Base-by-base conservation (phyloP, 1,284 basidiomycete genomes). In the Ganoderma meredithae region DNA sequence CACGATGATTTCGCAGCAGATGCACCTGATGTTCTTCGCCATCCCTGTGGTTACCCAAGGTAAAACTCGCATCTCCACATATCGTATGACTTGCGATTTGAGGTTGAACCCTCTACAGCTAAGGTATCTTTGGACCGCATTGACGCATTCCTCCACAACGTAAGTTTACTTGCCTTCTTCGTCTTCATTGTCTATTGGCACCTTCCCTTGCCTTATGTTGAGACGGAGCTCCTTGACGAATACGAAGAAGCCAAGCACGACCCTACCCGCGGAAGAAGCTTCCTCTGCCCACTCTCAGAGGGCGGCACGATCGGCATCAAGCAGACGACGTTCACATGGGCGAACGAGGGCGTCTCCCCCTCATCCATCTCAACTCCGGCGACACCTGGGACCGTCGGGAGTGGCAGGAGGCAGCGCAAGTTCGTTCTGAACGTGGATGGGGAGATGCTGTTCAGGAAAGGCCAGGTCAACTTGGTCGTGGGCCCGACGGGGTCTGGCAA, bases 401-500 rank as follows among this genome's bases (percentile, higher is more conserved):
- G n/a, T 66, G n/a, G 64, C 9, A 72, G 72, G 7, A 68, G 74
- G 40, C 68, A 71, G 2, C 74, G 80, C 55, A 81, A 80, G 71
- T 89, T 88, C 79, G 78, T 77, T 15, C 80, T 90, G 15, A 76
- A 77, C 0, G 79, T 89, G 44, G 82, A 85, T 2, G 81, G 77
- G 25, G 86, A 90, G 70, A 75, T 91, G 19, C 75, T 82, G 6
- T 91, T 92, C 79, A 82, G 83, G 70, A 84, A 83, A 55, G 85
- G 86, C 8, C 80, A 83, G 68, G 79, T 91, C 71, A 90, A 90
- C 74, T 77, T 92, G 39, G 83, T 92, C 68, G 82, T 89, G 40
- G 90, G 90, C 22, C 87, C 89, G 0, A 86, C 85, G 10, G 85
- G 85, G 13, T 83, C 81, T 0, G 85, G 85, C 7, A 86, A 85